Base-by-base conservation (phyloP, 2,329 filamentous ascomycete genomes). In the Escovopsis sp. region DNA sequence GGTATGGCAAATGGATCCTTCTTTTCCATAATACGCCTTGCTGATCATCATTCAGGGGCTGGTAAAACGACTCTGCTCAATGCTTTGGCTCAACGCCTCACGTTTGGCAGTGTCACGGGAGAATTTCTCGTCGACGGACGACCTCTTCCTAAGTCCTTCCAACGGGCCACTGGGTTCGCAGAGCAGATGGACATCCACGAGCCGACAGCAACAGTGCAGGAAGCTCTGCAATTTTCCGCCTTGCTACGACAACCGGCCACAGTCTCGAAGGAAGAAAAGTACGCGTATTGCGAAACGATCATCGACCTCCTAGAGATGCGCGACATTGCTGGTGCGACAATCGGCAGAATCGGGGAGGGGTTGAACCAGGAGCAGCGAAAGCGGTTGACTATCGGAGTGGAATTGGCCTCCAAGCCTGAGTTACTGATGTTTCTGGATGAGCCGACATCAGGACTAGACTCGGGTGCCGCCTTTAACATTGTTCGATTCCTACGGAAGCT, bases 101-200 rank as follows among this genome's bases (percentile, higher is more conserved):
- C 74, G 2, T 82, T 84, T 67, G 85, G 85, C 52, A 77, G 82
- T 15, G 74, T 89, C 10, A 73, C 71, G 1, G 85, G 85, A 39
- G 77, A 86, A 40, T 85, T 89, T 66, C 63, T 86, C n/a, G 80
- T 88, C 7, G 81, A 88, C 50, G 83, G 83, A 2, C 71, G 71
- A 16, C 76, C 75, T 37, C 73, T 82, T 12, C 81, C 85, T 41
- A 74, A 71, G 35, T 83, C 79, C 0, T 89, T 89, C 65, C 84
- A 88, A 56, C 74, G 84, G 37, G 84, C 84, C 51, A 87, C 82
- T 1, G 84, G 84, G 24, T 89, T 67, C 42, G 64, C 62, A 1
- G 63, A 83, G 52, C 79, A 83, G 49, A 73, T 75, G 59, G 79
- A 83, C 48, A 68, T 83, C 2, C 79, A 82, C 49, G 76, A 81